phyloP scores from a whole-genome alignment of 139 green algal genomes.

The Picochlorum costavermella region DNA sequence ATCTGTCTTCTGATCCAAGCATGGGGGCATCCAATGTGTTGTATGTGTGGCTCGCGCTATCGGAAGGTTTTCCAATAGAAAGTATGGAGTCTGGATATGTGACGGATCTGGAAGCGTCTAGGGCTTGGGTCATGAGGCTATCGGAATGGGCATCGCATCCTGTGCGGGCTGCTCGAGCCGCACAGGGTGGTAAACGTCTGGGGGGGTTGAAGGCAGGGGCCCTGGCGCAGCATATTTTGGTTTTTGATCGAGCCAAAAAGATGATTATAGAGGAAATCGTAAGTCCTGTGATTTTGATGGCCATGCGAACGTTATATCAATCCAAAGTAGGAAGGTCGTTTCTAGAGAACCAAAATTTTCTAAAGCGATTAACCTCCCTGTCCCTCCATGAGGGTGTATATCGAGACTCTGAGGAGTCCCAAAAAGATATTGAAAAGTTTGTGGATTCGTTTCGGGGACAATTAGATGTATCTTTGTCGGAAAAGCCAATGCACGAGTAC shows the following conservation, averaged over 20 bases:
- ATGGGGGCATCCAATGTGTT: constrained; percentile 39
- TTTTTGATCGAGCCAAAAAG: constrained; percentile 27
- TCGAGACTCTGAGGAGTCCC: constrained; percentile 5
- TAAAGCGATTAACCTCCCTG: not conserved
- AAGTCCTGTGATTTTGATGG: constrained; percentile 21
- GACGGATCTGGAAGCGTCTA: constrained; percentile 28
- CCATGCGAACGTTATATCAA: constrained; percentile 47
- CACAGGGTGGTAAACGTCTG: constrained; percentile 16
- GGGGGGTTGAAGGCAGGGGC: constrained; percentile 21
- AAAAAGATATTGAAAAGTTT: constrained; percentile 23
- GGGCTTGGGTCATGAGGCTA: constrained; percentile 36
- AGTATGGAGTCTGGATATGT: constrained; percentile 28
- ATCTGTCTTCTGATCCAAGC: constrained; percentile 16
- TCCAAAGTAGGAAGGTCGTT: constrained; percentile 17
- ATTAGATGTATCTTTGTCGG: constrained; percentile 25
- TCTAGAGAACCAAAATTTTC: constrained; percentile 14
- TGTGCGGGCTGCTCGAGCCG: constrained; percentile 4
- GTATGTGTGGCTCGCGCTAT: constrained; percentile 27
- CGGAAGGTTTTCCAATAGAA: too few relatives aligned
- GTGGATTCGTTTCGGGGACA: constrained; percentile 26
- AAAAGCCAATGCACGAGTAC: constrained; percentile 38
- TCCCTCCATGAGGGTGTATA: not conserved
- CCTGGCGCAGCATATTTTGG: constrained; percentile 31
- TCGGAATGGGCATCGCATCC: constrained; percentile 38
- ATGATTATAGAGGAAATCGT: constrained; percentile 36